Evolutionary conservation across 2,329 filamentous ascomycete species (phyloP).

Genomic region (Raffaelea ambrosiae): DNA sequence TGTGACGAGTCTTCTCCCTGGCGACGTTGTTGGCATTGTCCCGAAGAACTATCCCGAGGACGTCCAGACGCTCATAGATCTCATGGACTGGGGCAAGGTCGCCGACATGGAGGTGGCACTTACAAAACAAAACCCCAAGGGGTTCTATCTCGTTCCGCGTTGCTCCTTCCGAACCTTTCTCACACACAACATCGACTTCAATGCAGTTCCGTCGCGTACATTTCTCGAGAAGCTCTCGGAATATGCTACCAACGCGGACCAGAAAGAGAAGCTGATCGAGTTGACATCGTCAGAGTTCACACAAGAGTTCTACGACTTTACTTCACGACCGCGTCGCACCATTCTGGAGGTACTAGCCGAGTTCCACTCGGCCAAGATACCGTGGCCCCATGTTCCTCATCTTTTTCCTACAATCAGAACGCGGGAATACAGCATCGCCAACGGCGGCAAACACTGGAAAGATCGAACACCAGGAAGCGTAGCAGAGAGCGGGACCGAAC

Average conservation of each 20-base stretch:
- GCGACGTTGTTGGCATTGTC: constrained; percentile 72
- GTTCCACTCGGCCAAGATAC: constrained; percentile 76
- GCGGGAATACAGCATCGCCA: constrained; percentile 90
- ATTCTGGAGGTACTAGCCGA: constrained; percentile 91
- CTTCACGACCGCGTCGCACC: constrained; percentile 77
- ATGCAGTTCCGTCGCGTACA: constrained; percentile 74
- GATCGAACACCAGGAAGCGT: too few species aligned
- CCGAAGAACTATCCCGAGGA: constrained; percentile 82
- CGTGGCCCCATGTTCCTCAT: constrained; percentile 61
- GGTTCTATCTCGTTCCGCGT: constrained; percentile 13
- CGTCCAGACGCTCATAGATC: constrained; percentile 65
- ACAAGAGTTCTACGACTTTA: constrained; percentile 94
- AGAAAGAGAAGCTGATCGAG: constrained; percentile 74
- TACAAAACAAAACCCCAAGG: constrained; percentile 11
- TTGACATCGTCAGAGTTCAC: constrained; percentile 72
- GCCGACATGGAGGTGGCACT: constrained; percentile 61
- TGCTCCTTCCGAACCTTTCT: constrained; percentile 67
- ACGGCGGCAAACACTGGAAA: constrained; percentile 36
- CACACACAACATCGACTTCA: constrained; percentile 79
- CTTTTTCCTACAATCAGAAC: constrained; percentile 76
- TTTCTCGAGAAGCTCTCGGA: constrained; percentile 76
- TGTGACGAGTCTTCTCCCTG: constrained; percentile 45
- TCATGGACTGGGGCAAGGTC: constrained; percentile 69
- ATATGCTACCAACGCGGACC: constrained; percentile 62
- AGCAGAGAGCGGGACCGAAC: too few species aligned